phyloP scores from a whole-genome alignment of 768 basidiomycete species.

The Naganishia randhawae region DNA sequence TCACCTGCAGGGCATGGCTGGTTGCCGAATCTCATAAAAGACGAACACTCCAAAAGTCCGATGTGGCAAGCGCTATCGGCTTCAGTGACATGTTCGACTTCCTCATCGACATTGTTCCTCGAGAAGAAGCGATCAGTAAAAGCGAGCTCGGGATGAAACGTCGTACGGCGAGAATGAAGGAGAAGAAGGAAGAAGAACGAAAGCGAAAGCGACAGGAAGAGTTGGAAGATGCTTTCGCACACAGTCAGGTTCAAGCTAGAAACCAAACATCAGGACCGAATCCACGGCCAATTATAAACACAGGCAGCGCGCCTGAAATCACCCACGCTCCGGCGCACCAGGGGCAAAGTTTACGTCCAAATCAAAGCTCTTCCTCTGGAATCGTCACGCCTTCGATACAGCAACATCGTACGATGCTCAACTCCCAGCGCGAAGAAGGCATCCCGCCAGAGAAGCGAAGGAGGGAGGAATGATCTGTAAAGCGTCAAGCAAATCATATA shows the following conservation, averaged over 20 bases:
- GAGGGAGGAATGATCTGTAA: not conserved
- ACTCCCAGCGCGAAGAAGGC: not conserved
- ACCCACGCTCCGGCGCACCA: not conserved
- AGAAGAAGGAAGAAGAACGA: constrained; percentile 21
- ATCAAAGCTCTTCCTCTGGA: not conserved
- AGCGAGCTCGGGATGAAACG: constrained; percentile 20
- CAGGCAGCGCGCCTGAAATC: not conserved
- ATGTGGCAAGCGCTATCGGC: constrained; percentile 85
- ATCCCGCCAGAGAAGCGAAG: constrained; percentile 17
- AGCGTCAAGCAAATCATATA: not conserved
- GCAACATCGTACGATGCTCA: not conserved
- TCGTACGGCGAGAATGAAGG: constrained; percentile 20
- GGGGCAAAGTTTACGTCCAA: not conserved
- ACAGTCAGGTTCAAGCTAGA: constrained; percentile 2
- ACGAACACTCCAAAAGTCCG: constrained; percentile 86
- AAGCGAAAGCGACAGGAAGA: constrained; percentile 19
- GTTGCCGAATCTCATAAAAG: constrained; percentile 93
- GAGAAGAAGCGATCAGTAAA: constrained; percentile 59
- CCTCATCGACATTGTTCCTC: constrained; percentile 88
- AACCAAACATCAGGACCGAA: not conserved
- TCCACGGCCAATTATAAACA: too few relatives aligned
- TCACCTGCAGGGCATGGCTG: constrained; percentile 91
- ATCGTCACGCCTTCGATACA: not conserved
- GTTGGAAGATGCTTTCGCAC: constrained; percentile 13
- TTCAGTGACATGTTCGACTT: constrained; percentile 98